These are phyloP conservation scores for Vigna reflexopilosa DNA, from an alignment of 306 rosid species.

Conservation along the genomic window DNA sequence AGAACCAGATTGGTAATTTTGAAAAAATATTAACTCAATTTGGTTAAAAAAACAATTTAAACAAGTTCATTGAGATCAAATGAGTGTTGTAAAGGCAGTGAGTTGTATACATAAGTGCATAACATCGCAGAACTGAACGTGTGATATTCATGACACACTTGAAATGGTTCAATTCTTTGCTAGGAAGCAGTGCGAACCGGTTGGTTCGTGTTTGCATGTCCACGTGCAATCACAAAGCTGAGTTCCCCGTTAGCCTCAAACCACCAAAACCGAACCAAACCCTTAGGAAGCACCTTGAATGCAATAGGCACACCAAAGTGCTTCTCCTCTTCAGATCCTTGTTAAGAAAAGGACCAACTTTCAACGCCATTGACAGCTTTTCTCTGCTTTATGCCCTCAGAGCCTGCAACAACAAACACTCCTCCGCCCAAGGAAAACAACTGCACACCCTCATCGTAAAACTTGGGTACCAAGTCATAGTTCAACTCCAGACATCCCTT, in stretches of 20 bases:
- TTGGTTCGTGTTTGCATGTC: slow-evolving; percentile 23
- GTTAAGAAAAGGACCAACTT: slow-evolving; percentile 43
- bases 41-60: too few relatives aligned
- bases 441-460: slow-evolving; percentile 56
- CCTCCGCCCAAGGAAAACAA: slow-evolving; percentile 51
- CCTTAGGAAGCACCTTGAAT: slow-evolving; percentile 53
- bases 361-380: slow-evolving; percentile 54
- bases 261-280: slow-evolving; percentile 64
- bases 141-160: slow-evolving; percentile 46
- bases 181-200: slow-evolving; percentile 14
- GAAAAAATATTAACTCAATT: too few relatives aligned
- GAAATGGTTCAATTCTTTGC: slow-evolving; percentile 38
- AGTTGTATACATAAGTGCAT: background rate
- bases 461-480: slow-evolving; percentile 50
- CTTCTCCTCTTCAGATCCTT: slow-evolving; percentile 51
- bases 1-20: too few relatives aligned
- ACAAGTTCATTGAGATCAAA: too few relatives aligned
- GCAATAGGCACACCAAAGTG: slow-evolving; percentile 50
- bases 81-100: background rate
- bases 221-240: slow-evolving; percentile 38
- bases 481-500: slow-evolving; percentile 64
- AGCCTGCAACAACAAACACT: slow-evolving; percentile 51
- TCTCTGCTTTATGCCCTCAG: slow-evolving; percentile 57
- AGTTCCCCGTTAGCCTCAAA: slow-evolving; percentile 50
- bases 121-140: slow-evolving; percentile 14